A percentile compares a stretch with the other conserved stretches of the same genome.
These are phyloP conservation scores for Monosporascus ibericus DNA, from an alignment of 2,329 filamentous ascomycete species.

Conservation along the genomic window DNA sequence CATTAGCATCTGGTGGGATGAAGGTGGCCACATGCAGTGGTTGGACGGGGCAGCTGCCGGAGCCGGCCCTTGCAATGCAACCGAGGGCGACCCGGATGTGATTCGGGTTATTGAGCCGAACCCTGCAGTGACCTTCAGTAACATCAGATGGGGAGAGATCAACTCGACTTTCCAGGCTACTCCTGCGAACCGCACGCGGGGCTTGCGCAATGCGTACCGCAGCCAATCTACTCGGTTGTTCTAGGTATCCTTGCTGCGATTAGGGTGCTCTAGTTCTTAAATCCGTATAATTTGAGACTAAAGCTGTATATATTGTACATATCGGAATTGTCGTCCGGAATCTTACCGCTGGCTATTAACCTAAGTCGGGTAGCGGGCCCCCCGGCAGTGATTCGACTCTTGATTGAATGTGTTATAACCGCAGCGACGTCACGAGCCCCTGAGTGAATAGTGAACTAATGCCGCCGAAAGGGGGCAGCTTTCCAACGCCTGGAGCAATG, in stretches of 20 bases:
- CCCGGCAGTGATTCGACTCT: too few species aligned
- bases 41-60: slow-evolving; percentile 42
- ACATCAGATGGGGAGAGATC: slow-evolving; percentile 51
- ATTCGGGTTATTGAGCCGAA: slow-evolving; percentile 38
- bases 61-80: slow-evolving; percentile 43
- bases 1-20: slow-evolving; percentile 47
- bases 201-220: not conserved
- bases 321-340: not conserved
- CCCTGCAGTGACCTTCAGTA: slow-evolving; percentile 47
- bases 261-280: not conserved
- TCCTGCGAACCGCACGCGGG: not conserved
- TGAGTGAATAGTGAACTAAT: too few species aligned
- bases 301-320: not conserved
- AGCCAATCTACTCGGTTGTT: not conserved
- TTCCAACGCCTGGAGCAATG: too few species aligned
- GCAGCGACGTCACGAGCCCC: too few species aligned
- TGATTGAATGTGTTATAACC: too few species aligned
- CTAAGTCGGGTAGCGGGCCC: too few species aligned
- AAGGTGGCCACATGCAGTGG: slow-evolving; percentile 45
- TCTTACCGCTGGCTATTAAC: too few species aligned
- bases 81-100: slow-evolving; percentile 38
- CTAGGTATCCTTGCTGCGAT: not conserved
- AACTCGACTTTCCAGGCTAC: slow-evolving; percentile 36
- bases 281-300: not conserved
- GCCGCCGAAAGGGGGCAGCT: too few species aligned